These are phyloP conservation scores for Fusarium solani-melongenae DNA, from an alignment of 2,329 filamentous ascomycete genomes.

Conservation along the genomic window DNA sequence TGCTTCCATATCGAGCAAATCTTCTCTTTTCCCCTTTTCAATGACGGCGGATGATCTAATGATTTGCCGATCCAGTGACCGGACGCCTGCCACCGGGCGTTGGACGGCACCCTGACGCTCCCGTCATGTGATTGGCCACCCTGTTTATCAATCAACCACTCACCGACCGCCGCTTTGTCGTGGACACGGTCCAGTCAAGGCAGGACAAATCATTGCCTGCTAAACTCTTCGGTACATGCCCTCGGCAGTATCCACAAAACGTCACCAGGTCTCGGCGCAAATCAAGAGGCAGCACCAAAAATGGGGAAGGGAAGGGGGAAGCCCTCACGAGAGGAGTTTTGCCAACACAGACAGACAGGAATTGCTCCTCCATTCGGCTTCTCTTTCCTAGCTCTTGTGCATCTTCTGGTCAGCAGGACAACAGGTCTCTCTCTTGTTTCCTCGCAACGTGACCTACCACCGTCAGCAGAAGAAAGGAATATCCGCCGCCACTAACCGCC, in stretches of 20 bases:
- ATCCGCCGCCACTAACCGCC: not conserved
- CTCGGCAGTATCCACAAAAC: conserved; percentile 13
- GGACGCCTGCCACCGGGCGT: not conserved
- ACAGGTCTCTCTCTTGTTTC: not conserved
- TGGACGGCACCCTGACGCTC: not conserved
- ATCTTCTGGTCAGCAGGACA: not conserved
- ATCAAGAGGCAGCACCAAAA: not conserved
- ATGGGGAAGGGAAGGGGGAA: not conserved
- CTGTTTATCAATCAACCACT: conserved; percentile 40
- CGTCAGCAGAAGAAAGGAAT: not conserved
- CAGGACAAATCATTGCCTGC: conserved; percentile 11
- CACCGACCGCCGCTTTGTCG: conserved; percentile 7
- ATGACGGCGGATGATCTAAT: conserved; percentile 38
- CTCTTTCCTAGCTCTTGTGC: not conserved
- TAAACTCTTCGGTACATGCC: conserved; percentile 9
- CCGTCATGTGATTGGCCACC: conserved; percentile 16
- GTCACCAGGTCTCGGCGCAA: conserved; percentile 7
- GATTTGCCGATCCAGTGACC: conserved; percentile 37
- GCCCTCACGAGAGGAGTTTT: not conserved
- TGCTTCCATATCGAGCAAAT: conserved; percentile 1
- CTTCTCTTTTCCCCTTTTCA: conserved; percentile 17
- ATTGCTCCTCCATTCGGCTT: conserved; percentile 1
- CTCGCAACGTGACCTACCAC: not conserved
- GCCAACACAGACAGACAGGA: not conserved
- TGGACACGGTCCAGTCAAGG: conserved; percentile 18